Percentiles rank a stretch among this genome's conserved stretches.
Evolutionary conservation across 2,329 filamentous ascomycete genomes (phyloP).

Genomic region (Xylariaceae sp.): DNA sequence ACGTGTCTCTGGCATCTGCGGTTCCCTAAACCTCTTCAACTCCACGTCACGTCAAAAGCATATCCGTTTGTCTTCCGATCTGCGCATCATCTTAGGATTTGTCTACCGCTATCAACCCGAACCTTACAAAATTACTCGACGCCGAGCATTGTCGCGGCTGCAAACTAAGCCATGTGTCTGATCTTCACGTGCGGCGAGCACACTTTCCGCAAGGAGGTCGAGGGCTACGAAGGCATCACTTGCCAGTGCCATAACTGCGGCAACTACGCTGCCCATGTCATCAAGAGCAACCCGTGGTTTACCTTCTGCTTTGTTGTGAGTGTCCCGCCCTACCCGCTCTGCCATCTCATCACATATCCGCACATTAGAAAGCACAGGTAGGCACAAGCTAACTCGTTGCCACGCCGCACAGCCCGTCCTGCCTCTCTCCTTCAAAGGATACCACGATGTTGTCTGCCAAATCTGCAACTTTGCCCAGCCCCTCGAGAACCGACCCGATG

Average conservation of each 20-base stretch:
- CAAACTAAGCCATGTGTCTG: slow-evolving; percentile 50
- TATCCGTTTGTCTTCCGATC: neutral
- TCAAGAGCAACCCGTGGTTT: slow-evolving; percentile 68
- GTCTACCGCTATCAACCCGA: neutral
- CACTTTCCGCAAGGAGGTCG: slow-evolving; percentile 55
- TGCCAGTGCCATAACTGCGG: slow-evolving; percentile 65
- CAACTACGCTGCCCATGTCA: slow-evolving; percentile 57
- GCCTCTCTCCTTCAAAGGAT: slow-evolving; percentile 63
- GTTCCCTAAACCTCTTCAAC: too few species aligned
- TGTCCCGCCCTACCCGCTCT: slow-evolving; percentile 13
- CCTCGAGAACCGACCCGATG: slow-evolving; percentile 53
- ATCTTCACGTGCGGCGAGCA: slow-evolving; percentile 60
- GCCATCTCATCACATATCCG: neutral
- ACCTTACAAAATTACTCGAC: neutral
- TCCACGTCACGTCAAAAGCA: too few species aligned
- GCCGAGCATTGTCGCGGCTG: slow-evolving; percentile 2
- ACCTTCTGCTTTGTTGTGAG: slow-evolving; percentile 72
- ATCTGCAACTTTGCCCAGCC: slow-evolving; percentile 75
- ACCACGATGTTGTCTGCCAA: slow-evolving; percentile 66
- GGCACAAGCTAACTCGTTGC: slow-evolving; percentile 5
- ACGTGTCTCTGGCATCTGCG: too few species aligned
- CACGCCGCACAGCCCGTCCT: slow-evolving; percentile 54
- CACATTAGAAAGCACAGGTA: too few species aligned
- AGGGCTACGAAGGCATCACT: slow-evolving; percentile 58
- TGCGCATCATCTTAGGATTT: neutral